Conservation (phyloP, 192 early-diverging fungal genomes). For the Kickxella alabastrina region DNA sequence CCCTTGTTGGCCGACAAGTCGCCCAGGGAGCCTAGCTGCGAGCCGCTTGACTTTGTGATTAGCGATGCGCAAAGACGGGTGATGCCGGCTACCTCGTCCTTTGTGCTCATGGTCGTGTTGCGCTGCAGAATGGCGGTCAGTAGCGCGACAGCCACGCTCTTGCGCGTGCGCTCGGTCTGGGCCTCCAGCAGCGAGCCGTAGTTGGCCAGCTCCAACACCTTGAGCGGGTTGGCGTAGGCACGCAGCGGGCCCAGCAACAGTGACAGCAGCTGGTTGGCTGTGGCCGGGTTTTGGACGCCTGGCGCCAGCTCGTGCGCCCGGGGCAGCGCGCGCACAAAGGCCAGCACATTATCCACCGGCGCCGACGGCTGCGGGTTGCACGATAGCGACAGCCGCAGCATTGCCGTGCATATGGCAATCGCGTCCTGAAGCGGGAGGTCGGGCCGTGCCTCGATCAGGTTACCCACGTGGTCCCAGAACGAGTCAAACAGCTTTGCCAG, state of each 20-base stretch:
- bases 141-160: slow-evolving; percentile 76
- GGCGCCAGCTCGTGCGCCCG: slow-evolving; percentile 58
- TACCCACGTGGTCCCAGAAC: slow-evolving; percentile 95
- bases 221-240: slow-evolving; percentile 67
- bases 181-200: slow-evolving; percentile 80
- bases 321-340: slow-evolving; percentile 79
- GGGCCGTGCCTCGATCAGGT: slow-evolving; percentile 85
- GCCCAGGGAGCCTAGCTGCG: slow-evolving; percentile 3
- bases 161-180: slow-evolving; percentile 79
- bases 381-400: slow-evolving; percentile 86
- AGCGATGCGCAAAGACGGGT: slow-evolving; percentile 37
- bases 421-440: slow-evolving; percentile 91
- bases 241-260: slow-evolving; percentile 81
- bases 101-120: slow-evolving; percentile 52
- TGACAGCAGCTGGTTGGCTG: slow-evolving; percentile 70
- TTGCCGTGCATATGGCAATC: slow-evolving; percentile 82
- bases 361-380: slow-evolving; percentile 77
- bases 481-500: slow-evolving; percentile 77
- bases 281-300: slow-evolving; percentile 66
- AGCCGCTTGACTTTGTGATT: slow-evolving; percentile 9
- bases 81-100: slow-evolving; percentile 42
- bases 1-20: neutral
- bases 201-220: slow-evolving; percentile 66
- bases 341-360: slow-evolving; percentile 88
- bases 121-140: slow-evolving; percentile 67